phyloP scores from a whole-genome alignment of 2,329 filamentous ascomycete genomes.

The Akanthomyces dipterigenus region DNA sequence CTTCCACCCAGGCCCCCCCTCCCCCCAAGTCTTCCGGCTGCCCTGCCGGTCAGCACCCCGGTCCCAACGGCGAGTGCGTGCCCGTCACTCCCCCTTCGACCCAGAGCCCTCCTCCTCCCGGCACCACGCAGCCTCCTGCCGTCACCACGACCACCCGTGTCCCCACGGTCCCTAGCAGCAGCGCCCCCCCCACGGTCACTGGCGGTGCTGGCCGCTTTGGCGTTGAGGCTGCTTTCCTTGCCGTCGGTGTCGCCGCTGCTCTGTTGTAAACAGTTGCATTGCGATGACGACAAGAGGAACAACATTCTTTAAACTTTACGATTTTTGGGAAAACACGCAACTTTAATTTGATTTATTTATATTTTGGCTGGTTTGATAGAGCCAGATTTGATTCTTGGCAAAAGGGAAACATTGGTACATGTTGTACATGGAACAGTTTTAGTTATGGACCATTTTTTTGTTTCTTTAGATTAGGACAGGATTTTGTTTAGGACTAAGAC shows the following conservation, averaged over 20 bases:
- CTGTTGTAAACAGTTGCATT: constrained; percentile 23
- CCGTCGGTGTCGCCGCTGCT: constrained; percentile 26
- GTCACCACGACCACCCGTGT: constrained; percentile 14
- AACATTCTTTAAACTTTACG: background rate
- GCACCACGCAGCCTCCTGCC: constrained; percentile 9
- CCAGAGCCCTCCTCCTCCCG: constrained; percentile 7
- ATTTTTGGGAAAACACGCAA: background rate
- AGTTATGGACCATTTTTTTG: background rate
- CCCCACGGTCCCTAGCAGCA: constrained; percentile 12
- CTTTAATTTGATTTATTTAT: background rate
- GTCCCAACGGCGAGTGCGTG: background rate
- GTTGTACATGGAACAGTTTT: background rate
- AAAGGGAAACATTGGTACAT: background rate
- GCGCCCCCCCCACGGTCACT: constrained; percentile 20
- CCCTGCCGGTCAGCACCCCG: background rate
- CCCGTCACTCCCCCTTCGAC: background rate
- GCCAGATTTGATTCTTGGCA: background rate
- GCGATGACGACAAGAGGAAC: background rate
- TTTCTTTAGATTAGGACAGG: background rate
- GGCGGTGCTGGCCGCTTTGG: constrained; percentile 26
- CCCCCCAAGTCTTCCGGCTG: background rate
- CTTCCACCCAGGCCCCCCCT: background rate
- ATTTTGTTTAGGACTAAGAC: background rate
- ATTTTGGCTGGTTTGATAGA: background rate
- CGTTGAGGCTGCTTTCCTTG: constrained; percentile 23